phyloP scores from a whole-genome alignment of 2,329 filamentous ascomycete species.

The Penicillium brasilianum region DNA sequence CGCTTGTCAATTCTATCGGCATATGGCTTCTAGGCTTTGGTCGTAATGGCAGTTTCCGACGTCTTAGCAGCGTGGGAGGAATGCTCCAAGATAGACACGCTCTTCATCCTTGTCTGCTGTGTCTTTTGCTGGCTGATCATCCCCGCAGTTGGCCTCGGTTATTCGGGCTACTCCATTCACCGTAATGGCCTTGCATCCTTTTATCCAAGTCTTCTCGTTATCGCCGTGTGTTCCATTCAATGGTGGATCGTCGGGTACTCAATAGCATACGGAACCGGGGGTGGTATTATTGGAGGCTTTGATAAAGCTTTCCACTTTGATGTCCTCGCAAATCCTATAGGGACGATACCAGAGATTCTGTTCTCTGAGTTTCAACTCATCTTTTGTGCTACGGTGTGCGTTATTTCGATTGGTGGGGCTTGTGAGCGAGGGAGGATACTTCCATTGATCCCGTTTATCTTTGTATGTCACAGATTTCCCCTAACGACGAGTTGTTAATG shows the following conservation, averaged over 20 bases:
- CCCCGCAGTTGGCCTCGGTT: conserved; percentile 57
- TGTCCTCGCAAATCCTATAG: conserved; percentile 55
- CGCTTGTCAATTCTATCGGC: not conserved
- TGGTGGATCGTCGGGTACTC: conserved; percentile 58
- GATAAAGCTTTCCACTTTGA: conserved; percentile 53
- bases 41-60: not conserved
- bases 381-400: conserved; percentile 57
- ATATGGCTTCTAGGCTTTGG: not conserved
- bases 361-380: conserved; percentile 60
- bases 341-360: conserved; percentile 56
- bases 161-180: conserved; percentile 56
- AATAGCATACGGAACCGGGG: conserved; percentile 55
- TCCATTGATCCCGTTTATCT: conserved; percentile 56
- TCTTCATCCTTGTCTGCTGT: conserved; percentile 58
- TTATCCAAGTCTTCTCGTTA: conserved; percentile 54
- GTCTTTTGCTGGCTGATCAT: conserved; percentile 60
- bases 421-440: conserved; percentile 55
- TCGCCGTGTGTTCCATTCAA: conserved; percentile 57
- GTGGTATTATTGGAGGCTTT: conserved; percentile 52
- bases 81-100: conserved; percentile 58
- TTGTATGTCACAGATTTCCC: conserved; percentile 29
- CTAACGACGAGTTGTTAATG: not conserved
- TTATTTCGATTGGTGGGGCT: conserved; percentile 56
- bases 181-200: conserved; percentile 56
- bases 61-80: conserved; percentile 56